Evolutionary conservation across 2,329 filamentous ascomycete genomes (phyloP), one percentile per base, ranked within the genome.

Genomic region (Colletotrichum sp.): DNA sequence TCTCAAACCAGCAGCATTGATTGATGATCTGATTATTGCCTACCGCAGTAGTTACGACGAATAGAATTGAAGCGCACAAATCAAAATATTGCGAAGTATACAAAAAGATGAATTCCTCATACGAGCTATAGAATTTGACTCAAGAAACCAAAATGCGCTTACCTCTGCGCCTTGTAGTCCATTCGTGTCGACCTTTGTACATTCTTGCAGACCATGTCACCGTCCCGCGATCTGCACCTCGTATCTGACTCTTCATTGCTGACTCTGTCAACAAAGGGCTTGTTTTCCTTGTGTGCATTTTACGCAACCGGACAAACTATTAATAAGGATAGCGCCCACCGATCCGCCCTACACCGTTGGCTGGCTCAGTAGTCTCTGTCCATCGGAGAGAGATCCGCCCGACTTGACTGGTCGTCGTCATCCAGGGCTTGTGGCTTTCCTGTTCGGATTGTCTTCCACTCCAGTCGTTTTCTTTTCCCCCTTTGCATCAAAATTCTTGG

Each of bases 11-110:
- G 39, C 18, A 21, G 10, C 44, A 52, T 13, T 8, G 0, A 13
- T 13, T 13, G n/a, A 21, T 21, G n/a, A 21, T 1, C 0, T 21
- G n/a, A 21, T 1, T 3, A 21, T 3, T 21, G 6, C n/a, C n/a
- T 12, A 30, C 28, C 28, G 28, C 28, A 30, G 1, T 30, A 21
- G 18, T 49, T n/a, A 49, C 5, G n/a, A 49, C n/a, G n/a, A 21
- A n/a, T 5, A 49, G 44, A 4, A 5, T 10, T 6, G 39, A 44
- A 44, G 18, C 8, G 9, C 18, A 1, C 18, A n/a, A n/a, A 2
- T 10, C 18, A 44, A 3, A 7, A 3, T 21, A 21, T 13, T 13
- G 4, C n/a, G 10, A 13, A 21, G n/a, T 52, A 0, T 12, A 52
- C 10, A 52, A 21, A 52, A 6, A 52, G 44, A 52, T 13, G n/a